Conservation (phyloP, 169 alveolate species). For the Plasmodium gaboni region DNA sequence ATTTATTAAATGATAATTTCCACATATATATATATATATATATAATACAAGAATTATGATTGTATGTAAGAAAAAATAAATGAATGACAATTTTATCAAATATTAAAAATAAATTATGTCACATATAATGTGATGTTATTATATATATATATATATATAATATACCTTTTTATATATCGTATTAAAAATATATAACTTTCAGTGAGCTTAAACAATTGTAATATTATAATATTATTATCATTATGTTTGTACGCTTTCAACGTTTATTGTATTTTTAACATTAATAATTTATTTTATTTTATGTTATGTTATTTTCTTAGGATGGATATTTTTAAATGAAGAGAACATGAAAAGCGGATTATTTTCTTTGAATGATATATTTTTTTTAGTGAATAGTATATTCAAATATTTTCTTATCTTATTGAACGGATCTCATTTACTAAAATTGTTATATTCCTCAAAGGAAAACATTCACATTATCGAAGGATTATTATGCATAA, state of each 20-base stretch:
- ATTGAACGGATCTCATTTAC: constrained; percentile 39
- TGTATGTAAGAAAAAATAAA: neutral
- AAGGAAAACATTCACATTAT: constrained; percentile 12
- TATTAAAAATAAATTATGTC: too few relatives aligned
- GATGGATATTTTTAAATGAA: constrained; percentile 18
- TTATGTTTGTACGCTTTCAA: too few relatives aligned
- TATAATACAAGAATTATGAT: neutral
- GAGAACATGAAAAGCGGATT: constrained; percentile 63
- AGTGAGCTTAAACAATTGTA: too few relatives aligned
- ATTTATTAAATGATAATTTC: neutral
- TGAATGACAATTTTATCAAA: neutral
- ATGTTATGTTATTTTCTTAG: neutral
- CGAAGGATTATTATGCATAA: constrained; percentile 17
- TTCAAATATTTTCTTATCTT: constrained; percentile 57
- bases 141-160: too few relatives aligned
- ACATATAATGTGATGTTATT: too few relatives aligned
- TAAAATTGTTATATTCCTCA: constrained; percentile 16
- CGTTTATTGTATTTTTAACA: too few relatives aligned
- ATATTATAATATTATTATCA: too few relatives aligned
- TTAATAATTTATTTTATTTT: too few relatives aligned
- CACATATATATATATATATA: neutral
- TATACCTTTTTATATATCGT: too few relatives aligned
- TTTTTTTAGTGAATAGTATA: constrained; percentile 46
- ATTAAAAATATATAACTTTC: too few relatives aligned
- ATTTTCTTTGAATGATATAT: constrained; percentile 38